A percentile compares a stretch with the other conserved stretches of the same genome.
Evolutionary conservation across 768 basidiomycete species (phyloP).

Genomic region (Myochromella boudieri): DNA sequence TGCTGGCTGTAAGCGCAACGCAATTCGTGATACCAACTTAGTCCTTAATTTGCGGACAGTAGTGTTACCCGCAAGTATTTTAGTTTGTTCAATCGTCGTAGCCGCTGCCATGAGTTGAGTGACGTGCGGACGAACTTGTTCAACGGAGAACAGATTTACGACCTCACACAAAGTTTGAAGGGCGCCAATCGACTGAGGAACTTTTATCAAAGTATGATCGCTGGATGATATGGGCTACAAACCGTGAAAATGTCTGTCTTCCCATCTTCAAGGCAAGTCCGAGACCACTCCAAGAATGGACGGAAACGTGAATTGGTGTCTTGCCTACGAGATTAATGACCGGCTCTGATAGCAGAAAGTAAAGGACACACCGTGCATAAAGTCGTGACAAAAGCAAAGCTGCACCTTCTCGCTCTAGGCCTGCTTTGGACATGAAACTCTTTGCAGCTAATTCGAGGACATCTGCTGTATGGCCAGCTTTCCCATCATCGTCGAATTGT

Average conservation of each 20-base stretch:
- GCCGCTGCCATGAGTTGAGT: constrained; percentile 46
- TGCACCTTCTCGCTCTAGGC: constrained; percentile 84
- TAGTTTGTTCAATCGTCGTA: constrained; percentile 37
- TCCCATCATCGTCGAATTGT: constrained; percentile 71
- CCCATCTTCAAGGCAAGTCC: constrained; percentile 33
- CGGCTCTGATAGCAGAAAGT: not conserved
- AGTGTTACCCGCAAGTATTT: constrained; percentile 52
- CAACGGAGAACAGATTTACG: constrained; percentile 58
- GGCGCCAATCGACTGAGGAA: constrained; percentile 59
- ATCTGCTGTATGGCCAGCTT: constrained; percentile 52
- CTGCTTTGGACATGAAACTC: constrained; percentile 59
- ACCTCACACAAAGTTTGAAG: constrained; percentile 73
- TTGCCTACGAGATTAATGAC: constrained; percentile 41
- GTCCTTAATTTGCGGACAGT: constrained; percentile 65
- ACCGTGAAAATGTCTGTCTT: constrained; percentile 53
- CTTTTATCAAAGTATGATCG: no score
- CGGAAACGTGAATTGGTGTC: constrained; percentile 52
- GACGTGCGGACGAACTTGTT: constrained; percentile 46
- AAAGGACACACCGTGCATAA: constrained; percentile 67
- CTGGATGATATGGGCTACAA: constrained; percentile 16
- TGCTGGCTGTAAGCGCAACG: constrained; percentile 60
- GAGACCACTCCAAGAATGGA: constrained; percentile 52
- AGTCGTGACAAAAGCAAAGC: constrained; percentile 78
- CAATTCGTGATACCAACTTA: constrained; percentile 69
- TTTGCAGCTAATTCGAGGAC: constrained; percentile 61